A percentile compares a stretch with the other conserved stretches of the same genome.
phyloP scores from a whole-genome alignment of 1,284 basidiomycete genomes.

The Violaceomyces palustris region DNA sequence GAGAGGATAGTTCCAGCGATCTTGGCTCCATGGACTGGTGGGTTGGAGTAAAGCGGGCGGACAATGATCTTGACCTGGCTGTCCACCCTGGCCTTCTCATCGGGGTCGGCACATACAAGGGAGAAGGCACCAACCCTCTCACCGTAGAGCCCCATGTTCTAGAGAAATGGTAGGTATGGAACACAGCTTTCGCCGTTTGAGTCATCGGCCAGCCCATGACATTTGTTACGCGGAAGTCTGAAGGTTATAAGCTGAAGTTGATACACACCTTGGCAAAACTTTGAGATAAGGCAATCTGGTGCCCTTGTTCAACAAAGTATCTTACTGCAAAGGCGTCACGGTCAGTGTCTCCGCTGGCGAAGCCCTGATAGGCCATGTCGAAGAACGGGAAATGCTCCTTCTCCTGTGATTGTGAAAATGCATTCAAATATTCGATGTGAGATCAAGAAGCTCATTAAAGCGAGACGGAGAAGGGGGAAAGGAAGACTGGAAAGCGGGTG shows the following conservation, averaged over 20 bases:
- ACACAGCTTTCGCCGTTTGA: no score
- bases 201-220: no score
- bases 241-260: no score
- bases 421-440: neutral
- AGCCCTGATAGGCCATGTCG: slow-evolving; percentile 76
- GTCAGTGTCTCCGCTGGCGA: slow-evolving; percentile 49
- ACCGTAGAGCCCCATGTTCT: slow-evolving; percentile 54
- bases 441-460: neutral
- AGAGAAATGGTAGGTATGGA: no score
- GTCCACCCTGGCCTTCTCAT: slow-evolving; percentile 51
- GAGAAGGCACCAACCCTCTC: slow-evolving; percentile 51
- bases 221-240: no score
- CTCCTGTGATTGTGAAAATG: slow-evolving; percentile 58
- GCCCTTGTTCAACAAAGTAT: slow-evolving; percentile 54
- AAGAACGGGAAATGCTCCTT: slow-evolving; percentile 87
- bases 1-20: slow-evolving; percentile 55
- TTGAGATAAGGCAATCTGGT: slow-evolving; percentile 47
- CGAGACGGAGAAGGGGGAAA: no score
- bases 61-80: slow-evolving; percentile 74
- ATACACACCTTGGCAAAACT: slow-evolving; percentile 40
- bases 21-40: slow-evolving; percentile 69
- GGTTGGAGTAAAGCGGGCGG: slow-evolving; percentile 97
- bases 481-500: neutral
- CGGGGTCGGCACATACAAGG: slow-evolving; percentile 42
- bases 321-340: slow-evolving; percentile 51